phyloP scores from a whole-genome alignment of 2,329 filamentous ascomycete genomes.

The Ophiobolus disseminans region DNA sequence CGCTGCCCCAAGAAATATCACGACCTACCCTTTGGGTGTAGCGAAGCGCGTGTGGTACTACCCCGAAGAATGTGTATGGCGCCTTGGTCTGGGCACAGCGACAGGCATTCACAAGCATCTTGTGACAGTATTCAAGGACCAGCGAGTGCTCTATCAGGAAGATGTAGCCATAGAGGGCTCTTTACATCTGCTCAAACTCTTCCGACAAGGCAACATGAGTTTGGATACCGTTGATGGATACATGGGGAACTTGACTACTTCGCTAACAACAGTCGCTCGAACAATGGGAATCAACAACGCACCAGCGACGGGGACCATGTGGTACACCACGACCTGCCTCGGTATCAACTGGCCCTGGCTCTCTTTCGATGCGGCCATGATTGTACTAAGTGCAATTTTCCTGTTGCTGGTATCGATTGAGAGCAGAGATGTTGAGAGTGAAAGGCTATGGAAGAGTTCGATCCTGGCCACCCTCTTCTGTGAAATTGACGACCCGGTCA shows the following conservation, averaged over 20 bases:
- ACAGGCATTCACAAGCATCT: no score
- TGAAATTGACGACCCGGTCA: conserved; percentile 5
- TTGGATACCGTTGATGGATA: conserved; percentile 2
- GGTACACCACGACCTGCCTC: conserved; percentile 11
- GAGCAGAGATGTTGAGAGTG: conserved; percentile 11
- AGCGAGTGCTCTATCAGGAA: no score
- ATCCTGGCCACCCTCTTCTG: conserved; percentile 16
- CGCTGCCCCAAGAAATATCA: neutral
- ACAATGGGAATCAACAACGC: neutral
- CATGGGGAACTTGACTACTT: conserved; percentile 3
- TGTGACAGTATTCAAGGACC: no score
- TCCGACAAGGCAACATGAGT: conserved; percentile 2
- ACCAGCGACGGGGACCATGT: conserved; percentile 3
- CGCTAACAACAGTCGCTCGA: conserved; percentile 11
- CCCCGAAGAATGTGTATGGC: neutral
- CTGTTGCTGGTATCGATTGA: conserved; percentile 12
- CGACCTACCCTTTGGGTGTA: no score
- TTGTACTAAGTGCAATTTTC: conserved; percentile 5
- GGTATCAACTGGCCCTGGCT: conserved; percentile 11
- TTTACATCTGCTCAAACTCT: neutral
- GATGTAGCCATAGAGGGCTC: no score
- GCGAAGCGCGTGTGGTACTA: neutral
- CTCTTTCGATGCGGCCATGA: conserved; percentile 8
- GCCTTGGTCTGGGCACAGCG: no score
- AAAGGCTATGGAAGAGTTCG: conserved; percentile 16